phyloP scores from a whole-genome alignment of 163 green algal genomes.

The Trebouxiophyceae sp. region DNA sequence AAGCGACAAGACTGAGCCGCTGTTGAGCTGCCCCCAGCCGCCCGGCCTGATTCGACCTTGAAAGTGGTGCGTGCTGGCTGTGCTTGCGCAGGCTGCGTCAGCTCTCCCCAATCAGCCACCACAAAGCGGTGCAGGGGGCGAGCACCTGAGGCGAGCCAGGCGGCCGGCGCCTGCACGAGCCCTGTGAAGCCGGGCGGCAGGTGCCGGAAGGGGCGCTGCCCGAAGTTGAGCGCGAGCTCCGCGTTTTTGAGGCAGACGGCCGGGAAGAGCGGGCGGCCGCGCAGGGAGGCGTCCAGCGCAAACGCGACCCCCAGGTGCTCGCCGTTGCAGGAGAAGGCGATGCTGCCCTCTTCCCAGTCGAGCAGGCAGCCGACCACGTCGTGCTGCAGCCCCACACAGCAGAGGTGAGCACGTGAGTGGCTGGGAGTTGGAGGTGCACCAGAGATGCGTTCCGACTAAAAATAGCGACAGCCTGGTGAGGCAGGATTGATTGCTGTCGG shows the following conservation, averaged over 20 bases:
- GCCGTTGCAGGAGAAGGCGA: conserved; percentile 71
- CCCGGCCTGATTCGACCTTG: too few species aligned
- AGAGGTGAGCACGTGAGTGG: neutral
- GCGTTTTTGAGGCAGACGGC: conserved; percentile 73
- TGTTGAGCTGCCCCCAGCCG: too few species aligned
- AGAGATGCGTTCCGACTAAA: too few species aligned
- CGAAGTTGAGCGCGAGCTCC: conserved; percentile 66
- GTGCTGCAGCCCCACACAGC: conserved; percentile 7
- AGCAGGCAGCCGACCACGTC: conserved; percentile 70
- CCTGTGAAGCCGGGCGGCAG: conserved; percentile 38
- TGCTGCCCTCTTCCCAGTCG: conserved; percentile 26
- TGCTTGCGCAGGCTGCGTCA: too few species aligned
- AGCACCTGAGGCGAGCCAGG: conserved; percentile 4
- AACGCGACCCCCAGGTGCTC: conserved; percentile 53
- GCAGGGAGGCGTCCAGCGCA: conserved; percentile 27
- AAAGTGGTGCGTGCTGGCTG: too few species aligned
- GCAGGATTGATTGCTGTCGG: too few species aligned
- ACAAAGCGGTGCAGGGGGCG: neutral
- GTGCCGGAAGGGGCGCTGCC: conserved; percentile 28
- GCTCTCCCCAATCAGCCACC: too few species aligned
- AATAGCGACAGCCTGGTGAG: too few species aligned
- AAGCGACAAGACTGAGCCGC: too few species aligned
- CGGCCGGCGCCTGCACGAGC: conserved; percentile 18
- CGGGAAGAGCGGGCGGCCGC: conserved; percentile 46
- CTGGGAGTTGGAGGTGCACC: too few species aligned